Base-by-base conservation (phyloP, 1,139 yeast genomes). In the Blastobotrys raffinosifermentans region DNA sequence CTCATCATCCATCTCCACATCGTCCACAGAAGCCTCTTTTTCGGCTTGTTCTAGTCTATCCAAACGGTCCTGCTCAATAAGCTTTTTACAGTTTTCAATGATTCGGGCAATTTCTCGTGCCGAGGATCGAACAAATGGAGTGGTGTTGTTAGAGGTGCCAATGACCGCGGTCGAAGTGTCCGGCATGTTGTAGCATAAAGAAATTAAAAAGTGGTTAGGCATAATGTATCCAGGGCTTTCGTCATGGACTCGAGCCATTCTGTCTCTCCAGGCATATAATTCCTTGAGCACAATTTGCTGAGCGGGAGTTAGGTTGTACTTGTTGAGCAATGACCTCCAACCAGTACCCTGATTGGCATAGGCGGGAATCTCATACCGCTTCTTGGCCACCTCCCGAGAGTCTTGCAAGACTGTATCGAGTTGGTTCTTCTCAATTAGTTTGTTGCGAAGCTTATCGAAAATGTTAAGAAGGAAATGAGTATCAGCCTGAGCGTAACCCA, bases 401-500 rank as follows among this genome's bases (percentile, higher is more conserved):
- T 80, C 84, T 41, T 68, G 70, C 27, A 91, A 63, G 1, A 86
- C 96, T n/a, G 67, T 66, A 10, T 73, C 71, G 47, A 82, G 50
- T 43, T 73, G 74, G 31, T 69, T 66, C 23, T 61, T 48, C 8
- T 70, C 74, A 4, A 83, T 54, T 27, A 91, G 65, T 53, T 72
- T 70, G 48, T 81, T 81, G 44, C 77, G 77, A 58, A 91, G 63
- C 48, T 75, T 76, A 53, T 87, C 94, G 59, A 69, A 93, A 16
- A 91, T 82, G 56, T 82, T 76, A 29, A 91, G 68, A 40, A 91
- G 63, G 53, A 87, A 91, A 58, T 91, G 99, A 0, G 98, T 91
- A 61, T 91, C 99, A 0, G 96, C 84, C 48, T 95, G 73, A 0
- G 99, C 99, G 60, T 91, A 91, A 15, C 83, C 75, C 45, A 70